Base-by-base conservation (phyloP, 176 grass and related monocot genomes). In the Ampelocalamus luodianensis region DNA sequence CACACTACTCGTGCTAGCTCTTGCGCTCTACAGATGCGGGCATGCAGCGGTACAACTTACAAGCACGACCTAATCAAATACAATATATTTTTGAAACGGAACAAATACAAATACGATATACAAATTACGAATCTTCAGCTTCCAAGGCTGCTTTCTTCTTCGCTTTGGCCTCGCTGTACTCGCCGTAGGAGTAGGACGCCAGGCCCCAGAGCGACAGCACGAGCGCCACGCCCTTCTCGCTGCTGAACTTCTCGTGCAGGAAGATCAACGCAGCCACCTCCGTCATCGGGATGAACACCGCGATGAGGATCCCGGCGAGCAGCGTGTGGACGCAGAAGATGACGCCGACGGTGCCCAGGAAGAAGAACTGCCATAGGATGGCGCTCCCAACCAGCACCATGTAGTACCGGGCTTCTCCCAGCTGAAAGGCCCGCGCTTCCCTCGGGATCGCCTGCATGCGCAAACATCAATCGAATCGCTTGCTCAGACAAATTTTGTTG, bases 141-240 rank as follows among this genome's bases (percentile, higher is more conserved):
- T 79, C 67, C 2, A 42, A 32, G 26, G 71, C 24, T 9, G 6
- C 24, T 11, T 45, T n/a, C 62, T 76, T 88, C 70, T 81, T 81
- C 34, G 70, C 85, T 16, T 64, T 86, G 79, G 73, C 78, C 24
- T 83, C 63, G 38, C 68, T 64, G 55, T 88, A 92, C 83, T 92
- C 90, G 18, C 93, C 93, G 40, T 92, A 92, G 37, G 90, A 95
- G 72, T 95, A 95, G 54, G 93, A 95, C 0, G 90, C 90, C 20
- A 95, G 90, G 29, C 93, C 93, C 93, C 93, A 95, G 58, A 95
- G 85, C 24, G 90, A 92, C 18, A 95, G 90, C 70, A 54, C 82
- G 4, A 95, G 85, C 13, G 93, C 87, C 0, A 95, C 82, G 2
- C 85, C 90, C 54, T 95, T 95, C 74, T 90, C 90, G 53, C 90